Evolutionary conservation across 2,329 filamentous ascomycete species (phyloP), one percentile per base, ranked within the genome.

Genomic region (Claviceps sp.): DNA sequence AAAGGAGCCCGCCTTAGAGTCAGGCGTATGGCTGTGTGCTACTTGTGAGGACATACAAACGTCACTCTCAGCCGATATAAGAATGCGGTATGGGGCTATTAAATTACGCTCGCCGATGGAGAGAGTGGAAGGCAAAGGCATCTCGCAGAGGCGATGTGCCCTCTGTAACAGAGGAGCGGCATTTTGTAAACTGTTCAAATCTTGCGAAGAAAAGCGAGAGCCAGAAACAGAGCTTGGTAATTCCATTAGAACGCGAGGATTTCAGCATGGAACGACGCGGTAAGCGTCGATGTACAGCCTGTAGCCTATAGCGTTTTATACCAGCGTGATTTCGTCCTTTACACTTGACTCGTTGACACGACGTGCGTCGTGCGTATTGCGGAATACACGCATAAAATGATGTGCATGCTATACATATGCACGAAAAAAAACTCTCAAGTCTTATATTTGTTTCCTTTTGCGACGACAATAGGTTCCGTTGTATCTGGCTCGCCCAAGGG

Each of bases 11-110:
- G 6, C 23, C 14, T 11, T 36, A 14, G 36, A 14, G 11, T 16
- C 42, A 20, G 59, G 59, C 1, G 38, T 55, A 2, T 59, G 58
- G 58, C 55, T 60, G 11, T 61, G 58, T 49, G 37, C 45, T 4
- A 34, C 37, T 14, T 61, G 59, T 45, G 50, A 53, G 42, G n/a
- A 36, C 22, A 50, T 39, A 34, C 46, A 58, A 22, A 36, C 47
- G 1, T 47, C 53, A 9, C 39, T 26, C 8, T 5, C 11, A 2
- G 46, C 38, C 2, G 37, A 40, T 16, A 13, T 20, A 13, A 23
- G 14, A 3, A 52, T 6, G 17, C 14, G 20, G 16, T 17, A 9
- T 48, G n/a, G 38, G 14, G 3, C 3, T 22, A 42, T 5, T 16
- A n/a, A 8, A 23, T 52, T 58, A 14, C 51, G 39, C 39, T 54